These are phyloP conservation scores for Escallonia rubra DNA, from an alignment of 129 eudicot species.

Conservation along the genomic window DNA sequence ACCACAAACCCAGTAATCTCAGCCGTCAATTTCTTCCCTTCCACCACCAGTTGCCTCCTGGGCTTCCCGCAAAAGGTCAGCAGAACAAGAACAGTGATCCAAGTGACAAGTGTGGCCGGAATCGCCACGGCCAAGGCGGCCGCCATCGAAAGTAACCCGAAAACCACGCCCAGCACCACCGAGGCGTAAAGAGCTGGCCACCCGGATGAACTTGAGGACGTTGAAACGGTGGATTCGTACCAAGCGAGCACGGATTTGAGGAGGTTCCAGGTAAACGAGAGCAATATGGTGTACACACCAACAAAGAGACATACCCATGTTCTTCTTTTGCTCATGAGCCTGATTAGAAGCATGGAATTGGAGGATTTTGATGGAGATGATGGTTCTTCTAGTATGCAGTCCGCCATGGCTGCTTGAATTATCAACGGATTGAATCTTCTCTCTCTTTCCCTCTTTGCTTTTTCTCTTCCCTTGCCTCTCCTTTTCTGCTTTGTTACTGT, in stretches of 20 bases:
- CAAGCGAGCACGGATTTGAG: constrained; percentile 57
- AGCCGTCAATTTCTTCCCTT: constrained; percentile 84
- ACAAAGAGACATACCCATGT: constrained; percentile 68
- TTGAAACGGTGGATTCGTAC: constrained; percentile 40
- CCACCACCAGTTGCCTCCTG: constrained; percentile 60
- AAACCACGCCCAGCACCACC: constrained; percentile 48
- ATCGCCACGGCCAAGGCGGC: constrained; percentile 80
- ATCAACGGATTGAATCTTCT: not conserved
- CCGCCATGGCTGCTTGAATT: constrained; percentile 21
- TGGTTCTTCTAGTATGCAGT: constrained; percentile 3
- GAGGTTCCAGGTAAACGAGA: constrained; percentile 61
- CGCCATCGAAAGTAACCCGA: constrained; percentile 74
- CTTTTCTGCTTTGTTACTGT: not conserved
- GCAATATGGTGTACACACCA: constrained; percentile 49
- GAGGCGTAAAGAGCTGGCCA: constrained; percentile 79
- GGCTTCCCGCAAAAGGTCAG: constrained; percentile 73
- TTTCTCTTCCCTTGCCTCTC: not conserved
- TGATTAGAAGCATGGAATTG: constrained; percentile 19
- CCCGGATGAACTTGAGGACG: constrained; percentile 15
- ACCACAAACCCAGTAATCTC: constrained; percentile 61
- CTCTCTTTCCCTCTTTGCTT: not conserved
- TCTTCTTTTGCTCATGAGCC: constrained; percentile 56
- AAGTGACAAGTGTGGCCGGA: constrained; percentile 80
- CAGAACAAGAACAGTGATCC: constrained; percentile 77
- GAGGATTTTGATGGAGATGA: not conserved